Evolutionary conservation across 2,329 filamentous ascomycete species (phyloP), one percentile per base, ranked within the genome.

Genomic region (Diaporthe sp.): DNA sequence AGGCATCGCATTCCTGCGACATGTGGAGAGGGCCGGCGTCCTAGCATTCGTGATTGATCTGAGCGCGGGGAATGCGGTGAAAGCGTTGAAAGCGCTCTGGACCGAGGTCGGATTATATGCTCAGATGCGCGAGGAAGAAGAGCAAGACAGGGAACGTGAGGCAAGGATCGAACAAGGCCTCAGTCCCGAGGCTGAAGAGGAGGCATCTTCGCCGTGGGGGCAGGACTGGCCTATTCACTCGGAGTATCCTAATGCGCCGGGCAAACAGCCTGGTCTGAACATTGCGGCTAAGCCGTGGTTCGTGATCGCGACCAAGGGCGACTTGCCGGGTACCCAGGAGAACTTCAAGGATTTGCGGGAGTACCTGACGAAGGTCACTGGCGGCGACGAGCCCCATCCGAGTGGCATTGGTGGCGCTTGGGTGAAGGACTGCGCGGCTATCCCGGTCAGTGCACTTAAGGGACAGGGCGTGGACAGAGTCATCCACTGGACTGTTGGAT

Each of bases 251-350:
- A 71, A 78, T n/a, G 73, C 79, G 1, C 78, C 80, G 8, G 78
- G 77, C 17, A 78, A 68, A 78, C 77, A 80, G 57, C 82, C 84
- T 4, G 87, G 84, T n/a, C 82, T 94, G n/a, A 91, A 93, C 55
- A 97, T 98, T 78, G 94, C 94, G n/a, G 91, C 91, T 46, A 99
- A 99, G 86, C 96, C 97, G 0, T 99, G 97, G 97, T 97, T 98
- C 80, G 96, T 98, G 7, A 92, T 98, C 58, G 96, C 95, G 1
- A 98, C 96, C 28, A 98, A 98, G 85, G 96, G 95, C 0, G 96
- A 98, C 82, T 83, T 98, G 73, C 91, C 92, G 4, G 90, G 90
- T 4, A 98, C 97, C 2, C 90, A 95, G 82, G 90, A 92, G 34
- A 97, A 97, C 82, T 99, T 95, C 82, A 84, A 84, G 49, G 84